Percentiles rank a stretch among this genome's conserved stretches.
phyloP scores from a whole-genome alignment of 345 rosid genomes.

The Ceriops zippeliana region DNA sequence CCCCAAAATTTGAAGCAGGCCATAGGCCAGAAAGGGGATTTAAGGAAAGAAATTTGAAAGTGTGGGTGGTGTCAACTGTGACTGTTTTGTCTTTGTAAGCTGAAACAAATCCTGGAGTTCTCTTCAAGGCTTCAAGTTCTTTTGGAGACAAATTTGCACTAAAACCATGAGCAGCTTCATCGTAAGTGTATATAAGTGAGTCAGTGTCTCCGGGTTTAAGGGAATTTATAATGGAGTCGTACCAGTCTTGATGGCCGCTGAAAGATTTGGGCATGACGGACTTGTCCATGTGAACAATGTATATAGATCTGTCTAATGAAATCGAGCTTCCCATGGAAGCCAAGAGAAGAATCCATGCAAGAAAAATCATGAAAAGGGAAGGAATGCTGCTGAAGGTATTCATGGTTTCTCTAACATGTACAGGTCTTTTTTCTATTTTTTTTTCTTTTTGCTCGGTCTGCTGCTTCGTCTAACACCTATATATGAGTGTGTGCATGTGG shows the following conservation, averaged over 20 bases:
- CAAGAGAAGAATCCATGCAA: neutral
- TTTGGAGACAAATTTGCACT: slow-evolving; percentile 20
- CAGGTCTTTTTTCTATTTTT: too few species aligned
- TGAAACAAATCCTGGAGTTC: slow-evolving; percentile 21
- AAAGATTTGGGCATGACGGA: slow-evolving; percentile 33
- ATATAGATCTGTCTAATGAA: slow-evolving; percentile 10
- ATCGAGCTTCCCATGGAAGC: neutral
- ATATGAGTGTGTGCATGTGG: too few species aligned
- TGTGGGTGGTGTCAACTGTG: slow-evolving; percentile 30
- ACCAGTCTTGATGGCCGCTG: slow-evolving; percentile 26
- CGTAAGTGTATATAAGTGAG: slow-evolving; percentile 21
- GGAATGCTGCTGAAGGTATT: neutral
- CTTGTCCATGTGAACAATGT: slow-evolving; percentile 40
- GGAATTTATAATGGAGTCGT: slow-evolving; percentile 19
- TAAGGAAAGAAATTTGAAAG: slow-evolving; percentile 26
- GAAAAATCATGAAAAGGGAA: neutral
- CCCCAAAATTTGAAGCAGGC: slow-evolving; percentile 33
- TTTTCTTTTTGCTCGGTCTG: too few species aligned
- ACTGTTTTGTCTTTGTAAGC: slow-evolving; percentile 21
- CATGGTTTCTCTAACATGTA: neutral
- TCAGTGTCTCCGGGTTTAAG: neutral
- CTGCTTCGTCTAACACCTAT: too few species aligned
- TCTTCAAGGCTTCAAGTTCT: slow-evolving; percentile 18
- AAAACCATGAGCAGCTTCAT: slow-evolving; percentile 27
- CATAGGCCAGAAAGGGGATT: slow-evolving; percentile 18